Evolutionary conservation across 202 grass and related monocot species (phyloP), one percentile per base, ranked within the genome.

Genomic region (Carex sylvatica): DNA sequence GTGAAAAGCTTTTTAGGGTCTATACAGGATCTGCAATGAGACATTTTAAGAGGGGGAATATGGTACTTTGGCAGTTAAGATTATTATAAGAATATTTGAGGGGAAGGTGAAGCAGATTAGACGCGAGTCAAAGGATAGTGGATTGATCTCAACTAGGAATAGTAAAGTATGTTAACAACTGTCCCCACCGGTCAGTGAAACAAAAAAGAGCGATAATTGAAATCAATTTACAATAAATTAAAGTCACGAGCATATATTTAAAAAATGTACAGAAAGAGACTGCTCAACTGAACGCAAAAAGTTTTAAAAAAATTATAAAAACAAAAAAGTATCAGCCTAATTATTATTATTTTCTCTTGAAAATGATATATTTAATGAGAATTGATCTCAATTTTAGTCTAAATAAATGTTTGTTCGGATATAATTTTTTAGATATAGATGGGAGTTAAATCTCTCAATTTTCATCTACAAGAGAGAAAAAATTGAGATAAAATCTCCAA

Each of bases 71-170:
- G 20, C 22, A 62, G 7, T 62, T 26, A 12, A 62, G 10, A 62
- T 24, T 24, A 49, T 62, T 62, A 26, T 22, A 24, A 12, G 16
- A 59, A 20, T 19, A 59, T n/a, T 42, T 69, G 62, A 49, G 24
- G 13, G 4, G 62, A 40, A 19, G 15, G 15, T 6, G 15, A 20
- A 69, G 35, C 28, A 40, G 65, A 68, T 36, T 19, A 33, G 65
- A 73, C 20, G 19, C 44, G 1, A 73, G 70, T 73, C 70, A 73
- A 73, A 51, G n/a, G 18, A 72, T 24, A 72, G 40, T 72, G 40
- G 40, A 72, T 72, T 26, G 3, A 23, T 69, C n/a, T 18, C 56
- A 40, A 40, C 23, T 18, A 38, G 4, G 8, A 42, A 63, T 14
- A 60, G 9, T 30, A 10, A 6, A 42, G 20, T 3, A 20, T 12